Evolutionary conservation across 2,329 filamentous ascomycete genomes (phyloP).

Genomic region (Penicillium sclerotiorum): DNA sequence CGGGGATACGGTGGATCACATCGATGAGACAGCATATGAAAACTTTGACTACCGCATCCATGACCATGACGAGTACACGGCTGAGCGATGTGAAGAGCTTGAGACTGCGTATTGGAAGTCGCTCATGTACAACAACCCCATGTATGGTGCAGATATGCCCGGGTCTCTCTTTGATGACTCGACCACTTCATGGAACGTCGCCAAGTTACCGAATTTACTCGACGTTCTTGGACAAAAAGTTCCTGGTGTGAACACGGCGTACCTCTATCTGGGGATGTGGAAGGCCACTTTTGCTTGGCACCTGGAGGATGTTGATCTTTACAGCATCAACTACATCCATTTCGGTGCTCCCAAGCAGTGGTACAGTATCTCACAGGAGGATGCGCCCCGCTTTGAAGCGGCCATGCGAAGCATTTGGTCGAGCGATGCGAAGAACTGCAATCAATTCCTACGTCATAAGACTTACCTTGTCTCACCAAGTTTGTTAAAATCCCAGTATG

Average conservation of each 20-base stretch:
- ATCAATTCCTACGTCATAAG: slow-evolving; percentile 96
- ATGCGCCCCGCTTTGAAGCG: slow-evolving; percentile 87
- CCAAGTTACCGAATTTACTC: slow-evolving; percentile 88
- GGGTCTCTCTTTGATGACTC: slow-evolving; percentile 90
- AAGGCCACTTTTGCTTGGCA: slow-evolving; percentile 99
- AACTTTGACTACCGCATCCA: slow-evolving; percentile 90
- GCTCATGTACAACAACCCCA: slow-evolving; percentile 87
- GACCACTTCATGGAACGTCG: slow-evolving; percentile 87
- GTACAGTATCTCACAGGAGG: slow-evolving; percentile 98
- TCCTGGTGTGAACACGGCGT: slow-evolving; percentile 96
- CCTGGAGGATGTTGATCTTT: slow-evolving; percentile 95
- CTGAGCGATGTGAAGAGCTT: slow-evolving; percentile 89
- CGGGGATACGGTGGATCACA: slow-evolving; percentile 72
- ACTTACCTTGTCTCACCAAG: slow-evolving; percentile 94
- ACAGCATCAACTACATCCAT: slow-evolving; percentile 99
- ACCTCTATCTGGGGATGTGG: slow-evolving; percentile 99
- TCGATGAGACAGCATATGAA: slow-evolving; percentile 89
- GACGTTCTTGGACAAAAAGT: slow-evolving; percentile 95
- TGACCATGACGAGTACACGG: slow-evolving; percentile 79
- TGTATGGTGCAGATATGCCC: slow-evolving; percentile 96
- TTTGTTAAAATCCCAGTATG: slow-evolving; percentile 81
- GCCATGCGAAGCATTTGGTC: slow-evolving; percentile 90
- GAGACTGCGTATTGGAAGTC: slow-evolving; percentile 98
- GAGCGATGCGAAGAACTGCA: slow-evolving; percentile 89
- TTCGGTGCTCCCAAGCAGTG: slow-evolving; percentile 98